A percentile compares a stretch with the other conserved stretches of the same genome.
phyloP scores from a whole-genome alignment of 2,329 filamentous ascomycete genomes.

The Penicillium olsonii region DNA sequence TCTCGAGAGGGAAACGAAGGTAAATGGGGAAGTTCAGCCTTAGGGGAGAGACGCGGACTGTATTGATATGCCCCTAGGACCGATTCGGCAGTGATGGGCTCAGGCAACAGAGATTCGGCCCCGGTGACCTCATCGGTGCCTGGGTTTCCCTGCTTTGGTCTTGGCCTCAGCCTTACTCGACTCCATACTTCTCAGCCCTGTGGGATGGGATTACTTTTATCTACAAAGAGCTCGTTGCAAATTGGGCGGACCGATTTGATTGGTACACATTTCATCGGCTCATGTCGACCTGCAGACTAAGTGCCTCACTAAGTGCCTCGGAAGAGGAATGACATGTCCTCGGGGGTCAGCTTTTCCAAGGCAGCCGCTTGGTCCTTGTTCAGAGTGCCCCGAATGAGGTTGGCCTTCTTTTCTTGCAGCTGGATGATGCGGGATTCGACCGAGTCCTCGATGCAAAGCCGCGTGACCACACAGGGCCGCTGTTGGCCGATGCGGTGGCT shows the following conservation, averaged over 20 bases:
- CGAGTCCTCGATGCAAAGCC: conserved; percentile 93
- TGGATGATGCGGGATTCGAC: conserved; percentile 95
- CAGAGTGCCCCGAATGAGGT: conserved; percentile 96
- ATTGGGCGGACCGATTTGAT: too few species aligned
- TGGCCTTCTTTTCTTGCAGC: conserved; percentile 97
- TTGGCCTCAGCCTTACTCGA: neutral
- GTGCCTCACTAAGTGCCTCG: conserved; percentile 65
- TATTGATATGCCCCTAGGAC: too few species aligned
- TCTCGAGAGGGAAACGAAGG: too few species aligned
- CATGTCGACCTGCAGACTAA: neutral
- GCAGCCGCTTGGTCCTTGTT: conserved; percentile 82
- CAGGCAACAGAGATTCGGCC: conserved; percentile 15
- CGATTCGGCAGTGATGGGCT: neutral
- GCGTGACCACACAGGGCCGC: conserved; percentile 89
- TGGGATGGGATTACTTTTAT: too few species aligned
- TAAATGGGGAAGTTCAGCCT: too few species aligned
- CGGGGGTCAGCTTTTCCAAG: conserved; percentile 81
- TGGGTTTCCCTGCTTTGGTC: neutral
- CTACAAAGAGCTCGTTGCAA: too few species aligned
- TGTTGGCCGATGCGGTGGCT: conserved; percentile 95
- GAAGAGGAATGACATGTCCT: conserved; percentile 97
- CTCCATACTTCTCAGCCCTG: neutral
- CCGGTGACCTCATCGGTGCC: neutral
- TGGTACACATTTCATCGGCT: neutral
- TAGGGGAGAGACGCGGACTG: too few species aligned